Evolutionary conservation across 2,329 filamentous ascomycete genomes (phyloP).

Genomic region (Stachybotrys echinatus): DNA sequence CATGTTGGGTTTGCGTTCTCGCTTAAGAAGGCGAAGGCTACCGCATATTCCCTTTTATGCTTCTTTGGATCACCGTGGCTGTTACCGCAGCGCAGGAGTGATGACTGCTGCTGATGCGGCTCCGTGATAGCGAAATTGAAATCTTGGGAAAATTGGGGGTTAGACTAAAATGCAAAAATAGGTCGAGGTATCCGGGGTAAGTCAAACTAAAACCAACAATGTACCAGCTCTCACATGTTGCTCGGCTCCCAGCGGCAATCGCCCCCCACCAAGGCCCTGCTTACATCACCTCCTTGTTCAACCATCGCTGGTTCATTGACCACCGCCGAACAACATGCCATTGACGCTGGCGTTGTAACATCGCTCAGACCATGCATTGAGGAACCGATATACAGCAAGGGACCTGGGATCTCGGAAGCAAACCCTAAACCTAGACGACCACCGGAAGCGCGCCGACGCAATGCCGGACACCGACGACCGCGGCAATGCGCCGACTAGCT

Average conservation of each 20-base stretch:
- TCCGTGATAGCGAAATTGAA: background rate
- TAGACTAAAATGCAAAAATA: no score
- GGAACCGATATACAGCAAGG: background rate
- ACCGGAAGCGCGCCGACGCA: background rate
- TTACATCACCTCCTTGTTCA: background rate
- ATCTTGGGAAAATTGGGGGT: no score
- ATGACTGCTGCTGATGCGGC: background rate
- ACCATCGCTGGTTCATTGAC: no score
- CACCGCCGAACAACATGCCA: background rate
- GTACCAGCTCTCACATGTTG: background rate
- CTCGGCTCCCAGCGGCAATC: slow-evolving; percentile 3
- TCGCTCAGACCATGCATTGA: background rate
- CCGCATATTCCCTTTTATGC: background rate
- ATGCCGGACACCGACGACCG: slow-evolving; percentile 13
- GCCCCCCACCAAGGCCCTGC: background rate
- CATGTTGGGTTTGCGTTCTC: slow-evolving; percentile 19
- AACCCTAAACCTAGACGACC: background rate
- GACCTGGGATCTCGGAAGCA: background rate
- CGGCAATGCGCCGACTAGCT: slow-evolving; percentile 19
- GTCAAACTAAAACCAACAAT: no score
- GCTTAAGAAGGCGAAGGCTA: background rate
- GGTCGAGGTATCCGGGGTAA: no score
- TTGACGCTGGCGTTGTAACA: background rate
- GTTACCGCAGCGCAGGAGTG: background rate
- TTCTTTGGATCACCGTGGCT: background rate